Percentiles rank a stretch among this genome's conserved stretches.
phyloP scores from a whole-genome alignment of 306 rosid genomes.

The Parietaria judaica region DNA sequence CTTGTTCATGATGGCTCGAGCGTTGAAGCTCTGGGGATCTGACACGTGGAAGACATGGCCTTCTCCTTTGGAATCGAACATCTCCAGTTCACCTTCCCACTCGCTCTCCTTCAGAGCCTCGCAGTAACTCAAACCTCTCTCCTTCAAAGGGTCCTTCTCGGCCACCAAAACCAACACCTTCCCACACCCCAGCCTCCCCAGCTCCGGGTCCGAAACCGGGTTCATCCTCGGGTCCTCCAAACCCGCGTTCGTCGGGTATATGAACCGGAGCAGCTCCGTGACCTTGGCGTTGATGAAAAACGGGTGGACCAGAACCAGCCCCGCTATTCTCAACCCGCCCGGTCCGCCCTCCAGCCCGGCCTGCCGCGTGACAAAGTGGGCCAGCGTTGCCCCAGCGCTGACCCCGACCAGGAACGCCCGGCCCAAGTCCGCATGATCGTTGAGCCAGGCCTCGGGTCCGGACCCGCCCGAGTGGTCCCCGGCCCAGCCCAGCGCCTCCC shows the following conservation, averaged over 20 bases:
- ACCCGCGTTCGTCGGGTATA: slow-evolving; percentile 8
- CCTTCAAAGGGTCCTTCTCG: slow-evolving; percentile 25
- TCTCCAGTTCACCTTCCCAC: slow-evolving; percentile 18
- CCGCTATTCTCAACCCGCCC: not conserved
- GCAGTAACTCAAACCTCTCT: slow-evolving; percentile 15
- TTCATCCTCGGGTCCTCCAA: slow-evolving; percentile 21
- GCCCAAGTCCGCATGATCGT: slow-evolving; percentile 16
- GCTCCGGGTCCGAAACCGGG: slow-evolving; percentile 21
- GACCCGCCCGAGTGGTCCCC: not conserved
- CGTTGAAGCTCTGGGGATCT: slow-evolving; percentile 5
- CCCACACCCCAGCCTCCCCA: slow-evolving; percentile 17
- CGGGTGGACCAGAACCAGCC: not conserved
- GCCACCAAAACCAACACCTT: slow-evolving; percentile 28
- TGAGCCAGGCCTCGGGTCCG: slow-evolving; percentile 16
- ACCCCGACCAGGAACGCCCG: slow-evolving; percentile 21
- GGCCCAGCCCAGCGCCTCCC: not conserved
- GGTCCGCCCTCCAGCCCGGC: slow-evolving; percentile 2
- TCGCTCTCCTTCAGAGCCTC: slow-evolving; percentile 12
- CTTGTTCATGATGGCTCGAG: slow-evolving; percentile 4
- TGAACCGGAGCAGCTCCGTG: not conserved
- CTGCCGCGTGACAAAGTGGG: slow-evolving; percentile 16
- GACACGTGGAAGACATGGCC: slow-evolving; percentile 11
- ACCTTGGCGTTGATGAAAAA: not conserved
- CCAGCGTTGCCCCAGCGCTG: slow-evolving; percentile 25
- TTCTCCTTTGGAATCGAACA: slow-evolving; percentile 6